Evolutionary conservation across 192 early-diverging fungal genomes (phyloP).

Genomic region (Dimargaris xerosporica): DNA sequence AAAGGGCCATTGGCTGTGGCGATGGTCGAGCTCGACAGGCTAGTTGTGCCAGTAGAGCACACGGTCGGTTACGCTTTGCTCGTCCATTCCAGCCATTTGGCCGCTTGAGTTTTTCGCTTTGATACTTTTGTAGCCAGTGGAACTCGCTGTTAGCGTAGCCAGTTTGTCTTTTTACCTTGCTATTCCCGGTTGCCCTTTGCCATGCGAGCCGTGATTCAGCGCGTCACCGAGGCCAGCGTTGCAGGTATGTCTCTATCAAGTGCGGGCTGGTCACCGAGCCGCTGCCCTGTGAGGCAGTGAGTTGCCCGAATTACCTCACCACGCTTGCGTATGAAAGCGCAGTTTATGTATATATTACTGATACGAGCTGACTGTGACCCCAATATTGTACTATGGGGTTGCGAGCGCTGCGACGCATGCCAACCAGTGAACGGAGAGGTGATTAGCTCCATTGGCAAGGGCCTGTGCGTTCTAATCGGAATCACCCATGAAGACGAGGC

Average conservation of each 20-base stretch:
- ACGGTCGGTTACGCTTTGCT: no score
- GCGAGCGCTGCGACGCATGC: no score
- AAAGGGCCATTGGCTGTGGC: no score
- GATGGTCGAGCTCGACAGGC: no score
- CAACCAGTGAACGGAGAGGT: slow-evolving; percentile 47
- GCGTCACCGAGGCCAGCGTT: slow-evolving; percentile 44
- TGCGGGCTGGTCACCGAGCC: neutral
- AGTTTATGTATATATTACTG: neutral
- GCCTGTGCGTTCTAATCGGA: slow-evolving; percentile 62
- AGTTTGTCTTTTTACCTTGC: no score
- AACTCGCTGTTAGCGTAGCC: no score
- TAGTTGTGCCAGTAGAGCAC: no score
- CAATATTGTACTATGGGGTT: neutral
- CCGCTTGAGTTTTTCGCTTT: no score
- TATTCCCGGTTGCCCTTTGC: no score
- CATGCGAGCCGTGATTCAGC: slow-evolving; percentile 52
- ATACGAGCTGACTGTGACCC: neutral
- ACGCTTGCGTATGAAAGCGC: neutral
- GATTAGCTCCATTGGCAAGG: slow-evolving; percentile 65
- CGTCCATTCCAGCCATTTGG: no score
- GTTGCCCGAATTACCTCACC: neutral
- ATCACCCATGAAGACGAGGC: slow-evolving; percentile 47
- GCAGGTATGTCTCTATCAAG: slow-evolving; percentile 18
- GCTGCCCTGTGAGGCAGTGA: neutral
- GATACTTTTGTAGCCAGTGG: no score